These are phyloP conservation scores for Suhomyces panamericanus DNA, from an alignment of 1,139 yeast species.

Conservation along the genomic window DNA sequence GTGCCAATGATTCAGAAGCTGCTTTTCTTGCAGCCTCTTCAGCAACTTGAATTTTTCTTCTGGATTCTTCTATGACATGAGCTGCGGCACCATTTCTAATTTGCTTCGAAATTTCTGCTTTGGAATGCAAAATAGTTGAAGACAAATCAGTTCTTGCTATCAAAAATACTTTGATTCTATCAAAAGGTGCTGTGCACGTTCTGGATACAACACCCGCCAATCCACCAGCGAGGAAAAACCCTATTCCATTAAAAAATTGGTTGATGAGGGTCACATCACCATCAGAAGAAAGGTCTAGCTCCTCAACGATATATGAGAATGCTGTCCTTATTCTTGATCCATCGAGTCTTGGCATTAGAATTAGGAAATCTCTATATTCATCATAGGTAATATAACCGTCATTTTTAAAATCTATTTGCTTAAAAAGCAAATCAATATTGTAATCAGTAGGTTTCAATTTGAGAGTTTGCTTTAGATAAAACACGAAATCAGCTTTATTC, in stretches of 20 bases:
- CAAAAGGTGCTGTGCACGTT: constrained; percentile 96
- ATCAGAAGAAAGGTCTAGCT: constrained; percentile 77
- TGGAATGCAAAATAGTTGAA: constrained; percentile 65
- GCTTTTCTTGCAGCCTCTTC: constrained; percentile 18
- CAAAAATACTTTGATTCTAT: constrained; percentile 86
- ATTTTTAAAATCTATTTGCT: constrained; percentile 56
- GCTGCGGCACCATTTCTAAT: constrained; percentile 39
- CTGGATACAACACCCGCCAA: constrained; percentile 95
- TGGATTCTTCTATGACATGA: constrained; percentile 40
- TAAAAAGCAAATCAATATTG: constrained; percentile 60
- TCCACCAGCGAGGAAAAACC: constrained; percentile 93
- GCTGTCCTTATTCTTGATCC: constrained; percentile 80
- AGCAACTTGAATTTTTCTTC: constrained; percentile 30
- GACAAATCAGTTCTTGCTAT: constrained; percentile 88
- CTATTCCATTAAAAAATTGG: constrained; percentile 80
- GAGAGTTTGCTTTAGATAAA: constrained; percentile 56
- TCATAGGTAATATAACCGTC: constrained; percentile 79
- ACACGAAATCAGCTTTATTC: constrained; percentile 62
- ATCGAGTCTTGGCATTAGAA: constrained; percentile 75
- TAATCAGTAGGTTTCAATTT: constrained; percentile 54
- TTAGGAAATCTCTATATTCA: constrained; percentile 79
- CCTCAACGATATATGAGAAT: constrained; percentile 76
- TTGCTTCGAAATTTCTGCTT: constrained; percentile 47
- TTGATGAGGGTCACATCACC: constrained; percentile 86
- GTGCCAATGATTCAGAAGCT: constrained; percentile 22